A percentile compares a stretch with the other conserved stretches of the same genome.
Evolutionary conservation across 768 basidiomycete species (phyloP).

Genomic region (Termitomyces sp.): DNA sequence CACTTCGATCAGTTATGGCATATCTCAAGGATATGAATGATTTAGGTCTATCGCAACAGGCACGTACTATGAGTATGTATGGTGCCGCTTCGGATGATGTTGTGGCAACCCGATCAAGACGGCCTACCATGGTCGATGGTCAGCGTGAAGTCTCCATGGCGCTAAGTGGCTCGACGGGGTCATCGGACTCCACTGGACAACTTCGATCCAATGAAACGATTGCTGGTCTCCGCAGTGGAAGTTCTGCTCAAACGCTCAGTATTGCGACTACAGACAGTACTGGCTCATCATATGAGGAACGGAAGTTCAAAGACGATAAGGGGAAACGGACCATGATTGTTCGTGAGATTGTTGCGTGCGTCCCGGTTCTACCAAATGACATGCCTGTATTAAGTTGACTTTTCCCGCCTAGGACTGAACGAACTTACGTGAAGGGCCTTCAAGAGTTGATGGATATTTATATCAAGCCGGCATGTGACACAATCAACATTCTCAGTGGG

Average conservation of each 20-base stretch:
- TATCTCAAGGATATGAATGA: constrained; percentile 97
- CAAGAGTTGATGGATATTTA: constrained; percentile 95
- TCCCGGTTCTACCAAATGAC: constrained; percentile 13
- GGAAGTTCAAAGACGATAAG: constrained; percentile 91
- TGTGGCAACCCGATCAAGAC: constrained; percentile 44
- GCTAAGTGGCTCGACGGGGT: constrained; percentile 40
- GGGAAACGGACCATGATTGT: constrained; percentile 78
- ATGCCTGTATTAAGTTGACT: neutral
- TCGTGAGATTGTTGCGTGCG: constrained; percentile 88
- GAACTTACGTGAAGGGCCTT: constrained; percentile 91
- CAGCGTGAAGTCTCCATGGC: constrained; percentile 54
- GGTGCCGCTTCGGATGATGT: constrained; percentile 44
- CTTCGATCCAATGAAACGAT: constrained; percentile 66
- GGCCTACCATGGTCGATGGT: constrained; percentile 62
- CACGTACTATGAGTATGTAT: constrained; percentile 53
- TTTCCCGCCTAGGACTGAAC: constrained; percentile 67
- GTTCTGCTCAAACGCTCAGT: constrained; percentile 62
- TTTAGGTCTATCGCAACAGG: constrained; percentile 66
- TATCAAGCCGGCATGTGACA: constrained; percentile 74
- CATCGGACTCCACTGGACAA: constrained; percentile 43
- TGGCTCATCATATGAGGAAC: constrained; percentile 64
- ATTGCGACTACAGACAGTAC: constrained; percentile 71
- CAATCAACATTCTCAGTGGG: constrained; percentile 65
- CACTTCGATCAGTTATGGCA: constrained; percentile 89
- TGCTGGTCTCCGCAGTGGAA: constrained; percentile 52